These are phyloP conservation scores for Allium sativum DNA, from an alignment of 106 monocot genomes.

Conservation along the genomic window DNA sequence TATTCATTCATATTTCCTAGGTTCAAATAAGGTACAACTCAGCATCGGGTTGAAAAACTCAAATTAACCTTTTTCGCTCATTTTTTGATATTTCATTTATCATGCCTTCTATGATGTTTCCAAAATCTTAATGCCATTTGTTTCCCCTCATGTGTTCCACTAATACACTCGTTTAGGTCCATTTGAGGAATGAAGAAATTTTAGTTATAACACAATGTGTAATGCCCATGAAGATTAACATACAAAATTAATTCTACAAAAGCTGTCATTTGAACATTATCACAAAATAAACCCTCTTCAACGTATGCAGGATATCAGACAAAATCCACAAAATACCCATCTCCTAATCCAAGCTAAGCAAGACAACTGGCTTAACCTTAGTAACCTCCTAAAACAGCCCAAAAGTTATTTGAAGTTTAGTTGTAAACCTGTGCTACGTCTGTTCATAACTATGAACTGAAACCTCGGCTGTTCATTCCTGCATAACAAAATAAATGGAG, in stretches of 20 bases:
- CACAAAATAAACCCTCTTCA: neutral
- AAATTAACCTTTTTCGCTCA: no score
- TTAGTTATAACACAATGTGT: no score
- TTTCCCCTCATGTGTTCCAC: no score
- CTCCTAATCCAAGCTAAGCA: neutral
- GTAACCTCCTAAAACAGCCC: neutral
- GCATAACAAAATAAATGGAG: conserved; percentile 4
- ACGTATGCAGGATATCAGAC: neutral
- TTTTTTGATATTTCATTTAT: no score
- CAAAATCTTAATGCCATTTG: no score
- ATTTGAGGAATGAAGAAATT: no score
- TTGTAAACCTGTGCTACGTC: conserved; percentile 69
- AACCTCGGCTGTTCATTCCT: conserved; percentile 89
- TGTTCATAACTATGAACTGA: conserved; percentile 93
- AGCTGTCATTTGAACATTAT: neutral
- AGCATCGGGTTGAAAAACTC: no score
- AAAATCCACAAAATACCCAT: neutral
- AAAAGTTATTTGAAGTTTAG: neutral
- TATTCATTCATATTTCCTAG: no score
- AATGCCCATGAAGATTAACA: no score
- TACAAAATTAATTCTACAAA: neutral
- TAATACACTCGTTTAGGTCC: no score
- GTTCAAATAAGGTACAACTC: no score
- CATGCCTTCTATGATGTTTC: no score
- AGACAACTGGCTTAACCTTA: neutral